Evolutionary conservation across 331 rosid species (phyloP), one percentile per base, ranked within the genome.

Genomic region (Arachis monticola): DNA sequence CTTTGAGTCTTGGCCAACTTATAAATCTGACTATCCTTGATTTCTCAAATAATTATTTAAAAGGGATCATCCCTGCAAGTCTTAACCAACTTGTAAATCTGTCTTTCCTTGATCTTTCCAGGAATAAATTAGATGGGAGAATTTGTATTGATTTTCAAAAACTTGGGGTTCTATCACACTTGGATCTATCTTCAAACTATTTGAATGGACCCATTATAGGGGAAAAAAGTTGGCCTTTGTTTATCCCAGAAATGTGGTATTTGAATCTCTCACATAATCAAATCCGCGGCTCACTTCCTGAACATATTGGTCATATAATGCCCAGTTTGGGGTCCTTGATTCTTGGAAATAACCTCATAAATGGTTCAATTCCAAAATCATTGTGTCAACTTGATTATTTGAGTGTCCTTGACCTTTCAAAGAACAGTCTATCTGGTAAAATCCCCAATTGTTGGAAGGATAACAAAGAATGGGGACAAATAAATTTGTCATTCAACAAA

Each of bases 211-310:
- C 13, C 22, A 1, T 79, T 27, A 47, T 52, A 0, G 51, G 62
- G 48, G 51, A 22, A 13, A 67, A 59, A 14, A 4, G 2, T 4
- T 73, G 75, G 69, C 7, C 60, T 55, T 6, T 31, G 8, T 7
- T 6, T 40, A 11, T 52, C 17, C 56, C 50, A 64, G 8, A 10
- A 9, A n/a, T 7, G 10, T 12, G 44, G 41, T 1, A 51, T 13
- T 58, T 79, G 69, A 66, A 72, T 22, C 70, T 79, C 47, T 72
- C 79, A n/a, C n/a, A 73, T 9, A 73, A 77, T 45, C 22, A 55
- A 2, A 53, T 79, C 44, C 56, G 69, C 6, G 74, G 78, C 17
- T 42, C 63, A 1, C 22, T 82, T 47, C 82, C 77, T 5, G 10
- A 10, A 8, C 13, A 73, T 35, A 40, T 77, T 38, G 77, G 76